phyloP scores from a whole-genome alignment of 2,329 filamentous ascomycete species.

The Nemania sp. region DNA sequence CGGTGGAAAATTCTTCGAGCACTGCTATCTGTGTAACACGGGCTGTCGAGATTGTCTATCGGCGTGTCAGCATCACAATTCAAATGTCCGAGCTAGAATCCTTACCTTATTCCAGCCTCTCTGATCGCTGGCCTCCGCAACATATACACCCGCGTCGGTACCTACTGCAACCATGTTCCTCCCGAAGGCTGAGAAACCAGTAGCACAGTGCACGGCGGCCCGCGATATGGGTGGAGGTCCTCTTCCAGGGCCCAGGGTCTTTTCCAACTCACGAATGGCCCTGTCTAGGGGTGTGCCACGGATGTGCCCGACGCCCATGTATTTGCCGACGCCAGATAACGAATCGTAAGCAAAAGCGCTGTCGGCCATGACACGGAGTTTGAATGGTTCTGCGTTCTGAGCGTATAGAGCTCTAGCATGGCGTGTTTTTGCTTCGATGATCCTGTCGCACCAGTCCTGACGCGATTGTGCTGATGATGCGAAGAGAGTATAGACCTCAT shows the following conservation, averaged over 20 bases:
- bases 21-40: slow-evolving; percentile 92
- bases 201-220: slow-evolving; percentile 88
- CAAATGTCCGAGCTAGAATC: slow-evolving; percentile 19
- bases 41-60: slow-evolving; percentile 71
- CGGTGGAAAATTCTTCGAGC: slow-evolving; percentile 92
- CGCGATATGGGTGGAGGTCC: slow-evolving; percentile 79
- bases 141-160: slow-evolving; percentile 91
- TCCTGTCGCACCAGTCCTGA: slow-evolving; percentile 88
- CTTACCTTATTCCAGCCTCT: slow-evolving; percentile 87
- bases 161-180: slow-evolving; percentile 91
- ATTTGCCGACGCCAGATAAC: slow-evolving; percentile 61
- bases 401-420: slow-evolving; percentile 86
- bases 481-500: slow-evolving; percentile 90
- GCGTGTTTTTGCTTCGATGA: slow-evolving; percentile 90
- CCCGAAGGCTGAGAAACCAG: slow-evolving; percentile 81
- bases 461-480: slow-evolving; percentile 75
- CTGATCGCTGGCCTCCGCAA: slow-evolving; percentile 85
- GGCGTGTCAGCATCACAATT: slow-evolving; percentile 17
- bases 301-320: slow-evolving; percentile 69
- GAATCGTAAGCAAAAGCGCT: slow-evolving; percentile 83
- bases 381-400: slow-evolving; percentile 95
- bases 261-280: slow-evolving; percentile 86
- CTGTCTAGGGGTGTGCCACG: slow-evolving; percentile 89
- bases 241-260: slow-evolving; percentile 69
- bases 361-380: slow-evolving; percentile 87